A percentile compares a stretch with the other conserved stretches of the same genome.
Conservation (phyloP, 192 early-diverging fungal genomes). For the Allomyces macrogynus region DNA sequence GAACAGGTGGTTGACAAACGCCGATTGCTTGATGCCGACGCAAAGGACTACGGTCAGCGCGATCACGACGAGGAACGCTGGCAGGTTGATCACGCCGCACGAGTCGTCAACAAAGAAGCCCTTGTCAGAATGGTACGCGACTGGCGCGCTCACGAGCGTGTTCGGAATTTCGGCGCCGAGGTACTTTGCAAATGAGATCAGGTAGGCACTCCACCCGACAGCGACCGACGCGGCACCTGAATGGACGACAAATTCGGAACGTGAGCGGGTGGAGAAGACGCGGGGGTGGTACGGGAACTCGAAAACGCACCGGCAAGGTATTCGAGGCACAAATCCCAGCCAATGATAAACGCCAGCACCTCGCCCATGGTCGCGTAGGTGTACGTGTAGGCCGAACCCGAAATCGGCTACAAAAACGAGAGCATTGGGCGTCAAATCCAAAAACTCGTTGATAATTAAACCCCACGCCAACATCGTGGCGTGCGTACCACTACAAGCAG, state of each 20-base stretch:
- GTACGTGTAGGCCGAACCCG: conserved; percentile 74
- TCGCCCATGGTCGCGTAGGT: conserved; percentile 79
- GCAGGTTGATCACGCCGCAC: conserved; percentile 40
- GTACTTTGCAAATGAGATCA: conserved; percentile 41
- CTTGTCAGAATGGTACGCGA: conserved; percentile 35
- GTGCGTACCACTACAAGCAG: no score
- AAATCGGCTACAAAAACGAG: conserved; percentile 24
- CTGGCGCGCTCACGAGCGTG: conserved; percentile 43
- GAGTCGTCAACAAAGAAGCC: conserved; percentile 13
- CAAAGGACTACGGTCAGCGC: conserved; percentile 39
- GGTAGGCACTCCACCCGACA: conserved; percentile 59
- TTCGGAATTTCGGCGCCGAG: conserved; percentile 25
- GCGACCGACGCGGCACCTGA: conserved; percentile 48
- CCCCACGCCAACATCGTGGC: no score
- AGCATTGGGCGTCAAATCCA: no score
- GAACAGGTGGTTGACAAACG: conserved; percentile 46
- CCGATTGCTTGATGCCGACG: conserved; percentile 53
- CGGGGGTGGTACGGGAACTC: no score
- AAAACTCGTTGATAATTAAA: no score
- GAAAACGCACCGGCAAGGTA: conserved; percentile 42
- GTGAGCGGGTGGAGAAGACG: no score
- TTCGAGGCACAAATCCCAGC: conserved; percentile 77
- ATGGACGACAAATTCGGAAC: no score
- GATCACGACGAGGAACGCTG: conserved; percentile 46
- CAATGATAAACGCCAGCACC: conserved; percentile 70